Percentiles rank a stretch among this genome's conserved stretches.
phyloP scores from a whole-genome alignment of 306 rosid genomes.

The Cicer bijugum region DNA sequence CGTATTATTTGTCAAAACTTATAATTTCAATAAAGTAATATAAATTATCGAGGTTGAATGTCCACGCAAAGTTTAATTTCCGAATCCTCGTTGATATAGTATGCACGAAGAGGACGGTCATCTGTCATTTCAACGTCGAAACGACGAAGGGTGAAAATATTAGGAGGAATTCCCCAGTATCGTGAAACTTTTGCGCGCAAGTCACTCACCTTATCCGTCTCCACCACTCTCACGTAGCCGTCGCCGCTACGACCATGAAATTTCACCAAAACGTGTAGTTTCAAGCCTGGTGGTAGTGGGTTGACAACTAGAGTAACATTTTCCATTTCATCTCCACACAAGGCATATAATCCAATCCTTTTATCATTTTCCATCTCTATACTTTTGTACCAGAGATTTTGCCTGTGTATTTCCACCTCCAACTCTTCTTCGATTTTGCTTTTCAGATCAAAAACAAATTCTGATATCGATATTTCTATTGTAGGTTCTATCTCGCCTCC shows the following conservation, averaged over 20 bases:
- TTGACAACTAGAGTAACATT: conserved; percentile 35
- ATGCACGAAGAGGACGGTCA: conserved; percentile 39
- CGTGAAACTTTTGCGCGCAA: conserved; percentile 38
- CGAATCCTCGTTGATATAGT: conserved; percentile 45
- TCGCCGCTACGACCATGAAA: not conserved
- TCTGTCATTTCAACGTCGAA: conserved; percentile 15
- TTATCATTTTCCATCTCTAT: not conserved
- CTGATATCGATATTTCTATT: conserved; percentile 10
- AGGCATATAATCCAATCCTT: not conserved
- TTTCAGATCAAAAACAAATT: conserved; percentile 43
- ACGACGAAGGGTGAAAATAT: conserved; percentile 17
- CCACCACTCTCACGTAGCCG: conserved; percentile 44
- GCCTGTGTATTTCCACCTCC: conserved; percentile 39
- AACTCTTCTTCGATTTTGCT: conserved; percentile 32
- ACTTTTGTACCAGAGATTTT: conserved; percentile 41
- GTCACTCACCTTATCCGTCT: conserved; percentile 42
- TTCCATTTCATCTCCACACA: conserved; percentile 15
- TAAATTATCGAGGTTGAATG: conserved; percentile 37
- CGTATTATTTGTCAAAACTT: not conserved
- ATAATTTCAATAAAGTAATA: not conserved
- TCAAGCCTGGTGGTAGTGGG: conserved; percentile 15
- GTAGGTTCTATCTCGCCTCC: conserved; percentile 46
- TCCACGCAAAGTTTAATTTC: conserved; percentile 34
- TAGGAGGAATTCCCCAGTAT: conserved; percentile 43
- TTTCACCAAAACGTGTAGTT: conserved; percentile 41